These are phyloP conservation scores for Phytophthora pistaciae DNA, from an alignment of 352 stramenopile species.

Conservation along the genomic window DNA sequence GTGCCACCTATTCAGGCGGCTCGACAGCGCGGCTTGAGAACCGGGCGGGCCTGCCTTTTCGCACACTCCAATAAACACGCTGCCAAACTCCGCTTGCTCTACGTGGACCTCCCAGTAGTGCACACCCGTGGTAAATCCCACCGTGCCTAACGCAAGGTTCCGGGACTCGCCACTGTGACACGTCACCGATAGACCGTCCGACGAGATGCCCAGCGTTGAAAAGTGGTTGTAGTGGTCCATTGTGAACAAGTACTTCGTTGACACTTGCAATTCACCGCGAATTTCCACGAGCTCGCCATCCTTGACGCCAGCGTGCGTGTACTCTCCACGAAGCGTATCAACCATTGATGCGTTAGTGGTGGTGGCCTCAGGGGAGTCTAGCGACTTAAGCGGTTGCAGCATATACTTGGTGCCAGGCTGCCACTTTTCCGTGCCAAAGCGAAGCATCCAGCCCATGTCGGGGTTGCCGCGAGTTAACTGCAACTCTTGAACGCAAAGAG, in stretches of 20 bases:
- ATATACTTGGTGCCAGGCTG: conserved; percentile 89
- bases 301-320: conserved; percentile 60
- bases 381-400: conserved; percentile 42
- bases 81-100: conserved; percentile 98
- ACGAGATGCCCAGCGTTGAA: conserved; percentile 78
- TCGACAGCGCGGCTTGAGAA: conserved; percentile 81
- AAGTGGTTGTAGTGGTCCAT: conserved; percentile 87
- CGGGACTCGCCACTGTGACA: conserved; percentile 88
- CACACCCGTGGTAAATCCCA: conserved; percentile 91
- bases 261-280: conserved; percentile 66
- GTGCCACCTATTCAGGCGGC: conserved; percentile 89
- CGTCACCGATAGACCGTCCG: conserved; percentile 82
- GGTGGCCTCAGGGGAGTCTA: conserved; percentile 12
- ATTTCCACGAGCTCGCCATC: conserved; percentile 75
- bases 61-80: conserved; percentile 97
- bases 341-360: conserved; percentile 21
- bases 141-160: conserved; percentile 85
- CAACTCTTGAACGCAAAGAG: conserved; percentile 81
- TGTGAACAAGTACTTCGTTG: conserved; percentile 84
- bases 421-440: conserved; percentile 90
- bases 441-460: conserved; percentile 89
- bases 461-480: conserved; percentile 83
- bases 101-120: conserved; percentile 99
- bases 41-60: conserved; percentile 87
- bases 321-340: conserved; percentile 64